Evolutionary conservation across 2,329 filamentous ascomycete genomes (phyloP).

Genomic region (Trichoderma sp.): DNA sequence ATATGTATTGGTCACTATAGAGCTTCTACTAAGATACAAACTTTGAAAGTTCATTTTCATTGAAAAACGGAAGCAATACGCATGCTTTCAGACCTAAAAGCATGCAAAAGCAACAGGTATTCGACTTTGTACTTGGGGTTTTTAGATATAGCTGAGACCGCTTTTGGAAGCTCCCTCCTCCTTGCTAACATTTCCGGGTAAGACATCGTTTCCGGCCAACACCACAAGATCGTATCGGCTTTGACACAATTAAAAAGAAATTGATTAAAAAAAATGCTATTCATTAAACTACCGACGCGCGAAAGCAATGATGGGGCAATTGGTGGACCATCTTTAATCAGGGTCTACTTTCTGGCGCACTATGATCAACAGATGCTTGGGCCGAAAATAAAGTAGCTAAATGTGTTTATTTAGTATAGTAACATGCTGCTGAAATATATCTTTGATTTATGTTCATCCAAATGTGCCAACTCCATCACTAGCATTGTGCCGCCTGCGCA

Average conservation of each 20-base stretch:
- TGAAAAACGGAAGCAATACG: background rate
- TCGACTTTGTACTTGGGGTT: background rate
- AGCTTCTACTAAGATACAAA: background rate
- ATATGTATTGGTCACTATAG: background rate
- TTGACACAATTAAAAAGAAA: background rate
- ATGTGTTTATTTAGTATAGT: background rate
- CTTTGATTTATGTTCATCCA: background rate
- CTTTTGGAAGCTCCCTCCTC: background rate
- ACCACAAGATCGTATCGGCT: background rate
- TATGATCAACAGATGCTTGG: background rate
- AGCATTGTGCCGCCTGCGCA: background rate
- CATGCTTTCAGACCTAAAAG: background rate
- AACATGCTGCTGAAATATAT: too few relatives aligned
- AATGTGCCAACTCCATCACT: background rate
- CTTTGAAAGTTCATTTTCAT: background rate
- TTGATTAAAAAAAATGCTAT: background rate
- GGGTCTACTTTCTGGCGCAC: too few relatives aligned
- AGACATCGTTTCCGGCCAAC: slow-evolving; percentile 13
- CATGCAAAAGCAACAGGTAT: background rate
- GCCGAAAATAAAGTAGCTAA: background rate
- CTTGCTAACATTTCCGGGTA: background rate
- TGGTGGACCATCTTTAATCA: background rate
- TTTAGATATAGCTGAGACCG: background rate
- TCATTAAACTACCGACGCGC: too few relatives aligned
- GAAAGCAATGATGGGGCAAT: background rate